phyloP scores from a whole-genome alignment of 192 early-diverging fungal genomes.

The Gigaspora rosea region DNA sequence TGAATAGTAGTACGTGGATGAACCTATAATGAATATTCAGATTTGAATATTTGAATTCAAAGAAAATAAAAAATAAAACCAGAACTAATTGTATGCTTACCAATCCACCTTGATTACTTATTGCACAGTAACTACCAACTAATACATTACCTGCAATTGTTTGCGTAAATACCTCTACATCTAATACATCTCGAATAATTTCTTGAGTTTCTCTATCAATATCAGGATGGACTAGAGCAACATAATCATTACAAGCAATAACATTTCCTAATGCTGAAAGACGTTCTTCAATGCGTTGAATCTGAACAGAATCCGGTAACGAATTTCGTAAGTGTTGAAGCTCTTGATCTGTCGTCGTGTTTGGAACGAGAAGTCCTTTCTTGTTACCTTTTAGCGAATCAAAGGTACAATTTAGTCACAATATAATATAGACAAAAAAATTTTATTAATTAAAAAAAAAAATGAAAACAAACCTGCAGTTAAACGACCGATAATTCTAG shows the following conservation, averaged over 20 bases:
- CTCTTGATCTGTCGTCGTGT: conserved; percentile 96
- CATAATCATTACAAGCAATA: conserved; percentile 99
- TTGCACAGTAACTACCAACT: conserved; percentile 91
- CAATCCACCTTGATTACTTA: conserved; percentile 97
- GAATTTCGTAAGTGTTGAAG: conserved; percentile 97
- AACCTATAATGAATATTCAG: conserved; percentile 27
- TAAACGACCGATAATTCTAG: conserved; percentile 94
- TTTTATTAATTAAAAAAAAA: not conserved
- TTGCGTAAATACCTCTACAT: conserved; percentile 98
- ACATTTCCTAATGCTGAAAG: conserved; percentile 98
- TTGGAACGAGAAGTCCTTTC: conserved; percentile 92
- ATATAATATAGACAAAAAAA: not conserved
- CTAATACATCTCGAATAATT: conserved; percentile 97
- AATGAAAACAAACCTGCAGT: conserved; percentile 51
- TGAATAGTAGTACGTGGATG: conserved; percentile 94
- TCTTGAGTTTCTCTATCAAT: conserved; percentile 98
- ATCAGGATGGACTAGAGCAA: conserved; percentile 97
- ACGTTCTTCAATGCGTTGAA: conserved; percentile 98
- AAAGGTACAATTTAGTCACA: not conserved
- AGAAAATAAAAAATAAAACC: conserved; percentile 22
- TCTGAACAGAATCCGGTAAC: conserved; percentile 86
- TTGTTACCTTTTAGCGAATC: conserved; percentile 68
- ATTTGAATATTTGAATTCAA: not conserved
- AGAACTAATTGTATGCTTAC: conserved; percentile 42
- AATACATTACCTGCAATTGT: conserved; percentile 97